Base-by-base conservation (phyloP, 768 basidiomycete species). In the Suillus lakei region DNA sequence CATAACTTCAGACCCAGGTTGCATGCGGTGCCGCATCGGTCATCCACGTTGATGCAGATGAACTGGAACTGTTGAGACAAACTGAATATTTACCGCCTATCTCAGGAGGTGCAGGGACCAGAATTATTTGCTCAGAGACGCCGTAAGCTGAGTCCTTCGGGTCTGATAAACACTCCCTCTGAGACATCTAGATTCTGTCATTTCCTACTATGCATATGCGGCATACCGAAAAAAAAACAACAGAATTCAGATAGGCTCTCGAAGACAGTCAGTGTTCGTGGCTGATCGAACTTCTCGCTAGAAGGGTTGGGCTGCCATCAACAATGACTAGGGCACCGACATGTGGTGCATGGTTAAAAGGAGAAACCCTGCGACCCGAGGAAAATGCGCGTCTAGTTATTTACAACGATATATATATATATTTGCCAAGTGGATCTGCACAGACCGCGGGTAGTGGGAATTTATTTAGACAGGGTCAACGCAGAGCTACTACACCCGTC, bases 51-150 rank as follows among this genome's bases (percentile, higher is more conserved):
- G 44, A 3, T 10, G 10, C 4, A 41, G 44, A 3, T 10, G 10
- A 18, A 41, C 8, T 74, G 32, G 69, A n/a, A n/a, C n/a, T 41
- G 39, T 16, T 41, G 64, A 23, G 73, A 70, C 36, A 18, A 68
- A 51, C 26, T 65, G 38, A 67, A 62, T 43, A 18, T 36, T 36
- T 36, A 36, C 41, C 39, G 39, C 12, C 15, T 6, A 39, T 39
- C 41, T 41, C 41, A 41, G 16, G 41, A 41, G n/a, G n/a, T n/a
- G n/a, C n/a, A n/a, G n/a, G n/a, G n/a, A 5, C 41, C 41, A 41
- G 41, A 41, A 39, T 13, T 39, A 16, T 1, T 15, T 6, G 39
- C 39, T 15, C 39, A 39, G 13, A 39, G 39, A 12, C 39, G 13
- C 39, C 39, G 41, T 41, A 16, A 41, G 41, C 41, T 41, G n/a